phyloP scores from a whole-genome alignment of 495 filamentous ascomycete species.

The Aspergillus homomorphus region DNA sequence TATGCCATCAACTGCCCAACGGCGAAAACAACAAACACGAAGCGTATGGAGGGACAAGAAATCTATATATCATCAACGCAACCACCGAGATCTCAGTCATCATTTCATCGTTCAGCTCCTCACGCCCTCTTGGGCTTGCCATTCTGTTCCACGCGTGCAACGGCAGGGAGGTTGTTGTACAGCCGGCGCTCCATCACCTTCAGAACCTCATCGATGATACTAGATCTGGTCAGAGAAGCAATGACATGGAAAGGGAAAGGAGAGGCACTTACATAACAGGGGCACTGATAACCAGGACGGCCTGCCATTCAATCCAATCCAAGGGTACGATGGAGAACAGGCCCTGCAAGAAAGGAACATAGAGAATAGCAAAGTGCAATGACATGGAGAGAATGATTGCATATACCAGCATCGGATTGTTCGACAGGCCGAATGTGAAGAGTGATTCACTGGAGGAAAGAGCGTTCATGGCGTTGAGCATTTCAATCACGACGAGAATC shows the following conservation, averaged over 20 bases:
- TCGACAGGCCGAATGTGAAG: conserved; percentile 87
- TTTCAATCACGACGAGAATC: conserved; percentile 95
- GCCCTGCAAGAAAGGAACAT: conserved; percentile 82
- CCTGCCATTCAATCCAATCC: conserved; percentile 88
- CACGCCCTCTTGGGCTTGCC: conserved; percentile 44
- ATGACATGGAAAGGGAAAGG: conserved; percentile 4
- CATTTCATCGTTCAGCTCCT: conserved; percentile 24
- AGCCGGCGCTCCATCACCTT: conserved; percentile 75
- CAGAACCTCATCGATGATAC: conserved; percentile 83
- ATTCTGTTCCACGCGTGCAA: conserved; percentile 26
- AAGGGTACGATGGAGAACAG: conserved; percentile 91
- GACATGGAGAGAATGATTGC: conserved; percentile 94
- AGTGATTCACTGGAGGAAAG: conserved; percentile 93
- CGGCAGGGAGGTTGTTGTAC: conserved; percentile 38
- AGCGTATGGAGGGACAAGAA: conserved; percentile 13
- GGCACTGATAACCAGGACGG: conserved; percentile 81
- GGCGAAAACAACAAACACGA: conserved; percentile 10
- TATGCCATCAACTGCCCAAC: conserved; percentile 18
- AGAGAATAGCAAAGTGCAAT: conserved; percentile 91
- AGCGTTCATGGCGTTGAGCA: conserved; percentile 99
- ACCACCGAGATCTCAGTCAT: conserved; percentile 17
- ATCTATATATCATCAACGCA: conserved; percentile 27
- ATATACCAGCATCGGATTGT: conserved; percentile 96
- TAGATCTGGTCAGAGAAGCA: conserved; percentile 33
- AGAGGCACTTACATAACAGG: conserved; percentile 81